Evolutionary conservation across 495 filamentous ascomycete genomes (phyloP).

Genomic region (Chaetomium cochliodes): DNA sequence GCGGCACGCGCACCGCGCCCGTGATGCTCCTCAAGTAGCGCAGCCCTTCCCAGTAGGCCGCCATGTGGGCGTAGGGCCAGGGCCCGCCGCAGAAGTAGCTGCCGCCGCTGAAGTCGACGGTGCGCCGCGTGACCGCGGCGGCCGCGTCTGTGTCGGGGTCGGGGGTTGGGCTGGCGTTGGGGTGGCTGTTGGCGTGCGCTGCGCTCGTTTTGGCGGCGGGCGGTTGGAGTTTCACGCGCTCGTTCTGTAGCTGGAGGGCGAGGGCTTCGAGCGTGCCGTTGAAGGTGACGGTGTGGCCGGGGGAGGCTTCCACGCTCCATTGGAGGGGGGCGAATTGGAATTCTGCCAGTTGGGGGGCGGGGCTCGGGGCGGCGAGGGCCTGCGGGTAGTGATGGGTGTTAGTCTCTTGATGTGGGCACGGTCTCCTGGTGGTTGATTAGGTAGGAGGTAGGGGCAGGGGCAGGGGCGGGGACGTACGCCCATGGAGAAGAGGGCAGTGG

Average conservation of each 20-base stretch:
- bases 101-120: background rate
- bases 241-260: background rate
- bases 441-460: too few relatives aligned
- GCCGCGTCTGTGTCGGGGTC: background rate
- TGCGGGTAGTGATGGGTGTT: background rate
- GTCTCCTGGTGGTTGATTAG: too few relatives aligned
- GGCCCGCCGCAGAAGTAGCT: constrained; percentile 1
- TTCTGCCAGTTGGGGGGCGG: background rate
- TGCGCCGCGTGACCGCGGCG: background rate
- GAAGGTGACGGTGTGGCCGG: constrained; percentile 6
- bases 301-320: constrained; percentile 3
- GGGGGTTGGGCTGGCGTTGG: too few relatives aligned
- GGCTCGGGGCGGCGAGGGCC: constrained; percentile 6
- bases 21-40: constrained; percentile 23
- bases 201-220: too few relatives aligned
- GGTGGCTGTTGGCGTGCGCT: background rate
- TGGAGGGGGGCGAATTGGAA: background rate
- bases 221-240: background rate
- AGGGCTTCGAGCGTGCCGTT: constrained; percentile 12
- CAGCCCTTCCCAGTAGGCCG: constrained; percentile 23
- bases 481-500: background rate
- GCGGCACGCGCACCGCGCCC: constrained; percentile 8
- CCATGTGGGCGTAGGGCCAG: constrained; percentile 11
- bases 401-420: background rate
- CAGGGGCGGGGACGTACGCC: background rate